phyloP scores from a whole-genome alignment of 148 eudicot genomes.

The Silene latifolia region DNA sequence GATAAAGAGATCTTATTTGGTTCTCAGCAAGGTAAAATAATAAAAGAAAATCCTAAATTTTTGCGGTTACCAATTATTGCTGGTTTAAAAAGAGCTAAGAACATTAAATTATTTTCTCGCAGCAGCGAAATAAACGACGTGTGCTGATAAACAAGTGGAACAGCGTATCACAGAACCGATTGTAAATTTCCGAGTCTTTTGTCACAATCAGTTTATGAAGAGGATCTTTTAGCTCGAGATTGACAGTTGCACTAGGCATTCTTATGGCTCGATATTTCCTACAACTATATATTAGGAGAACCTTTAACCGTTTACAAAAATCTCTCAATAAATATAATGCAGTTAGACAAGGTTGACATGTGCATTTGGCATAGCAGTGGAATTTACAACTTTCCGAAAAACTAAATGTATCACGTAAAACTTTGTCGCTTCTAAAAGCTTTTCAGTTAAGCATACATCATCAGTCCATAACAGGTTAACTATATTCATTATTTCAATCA shows the following conservation, averaged over 20 bases:
- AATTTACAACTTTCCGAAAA: neutral
- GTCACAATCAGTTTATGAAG: neutral
- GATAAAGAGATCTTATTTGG: neutral
- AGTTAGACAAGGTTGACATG: neutral
- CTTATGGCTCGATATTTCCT: neutral
- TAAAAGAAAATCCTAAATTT: no score
- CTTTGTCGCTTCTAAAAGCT: neutral
- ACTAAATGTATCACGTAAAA: neutral
- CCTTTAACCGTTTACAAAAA: neutral
- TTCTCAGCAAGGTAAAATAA: no score
- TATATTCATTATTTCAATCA: neutral
- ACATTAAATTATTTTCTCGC: neutral
- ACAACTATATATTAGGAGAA: neutral
- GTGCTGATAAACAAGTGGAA: neutral
- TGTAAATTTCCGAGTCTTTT: neutral
- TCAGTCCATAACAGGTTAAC: neutral
- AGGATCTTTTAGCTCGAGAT: neutral
- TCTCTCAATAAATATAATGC: neutral
- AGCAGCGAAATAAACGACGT: neutral
- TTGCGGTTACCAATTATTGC: neutral
- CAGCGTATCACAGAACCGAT: neutral
- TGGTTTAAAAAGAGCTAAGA: neutral
- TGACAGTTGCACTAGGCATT: neutral
- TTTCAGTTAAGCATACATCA: neutral
- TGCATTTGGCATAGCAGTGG: neutral